Base-by-base conservation (phyloP, 306 rosid species). In the Heteromeles arbutifolia region DNA sequence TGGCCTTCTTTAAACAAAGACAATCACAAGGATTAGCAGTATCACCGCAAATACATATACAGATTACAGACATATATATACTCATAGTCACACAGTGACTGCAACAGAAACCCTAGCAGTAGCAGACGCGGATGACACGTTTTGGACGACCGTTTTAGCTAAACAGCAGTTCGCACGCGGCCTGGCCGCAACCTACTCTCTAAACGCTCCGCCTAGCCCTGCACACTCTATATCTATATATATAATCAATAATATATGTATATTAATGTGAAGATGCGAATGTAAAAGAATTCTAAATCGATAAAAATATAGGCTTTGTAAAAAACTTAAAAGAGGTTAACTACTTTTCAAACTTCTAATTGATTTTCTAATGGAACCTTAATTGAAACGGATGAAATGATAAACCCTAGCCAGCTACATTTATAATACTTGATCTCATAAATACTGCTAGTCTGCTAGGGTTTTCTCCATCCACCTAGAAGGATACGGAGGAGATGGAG, bases 11-110 rank as follows among this genome's bases (percentile, higher is more conserved):
- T 48, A 48, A 56, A n/a, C 28, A n/a, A 8, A 3, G 5, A n/a
- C 62, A 56, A n/a, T 56, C 62, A 56, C 54, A 72, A 59, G 34
- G 65, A 59, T 25, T 59, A 22, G 65, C 65, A 56, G 28, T 18
- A 48, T 8, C 21, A 59, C 34, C 31, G 17, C 65, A 59, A 56
- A n/a, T 54, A 21, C 11, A 54, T 45, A 45, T 19, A 7, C 24
- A 18, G 10, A 53, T 56, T 56, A 8, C 53, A 14, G 15, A 45
- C 17, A 45, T 48, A 48, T 18, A 45, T 1, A 48, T 4, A 14
- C 53, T 48, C 53, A 9, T 2, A 15, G 54, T 48, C 54, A 48
- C 54, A 15, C 54, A 48, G 3, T 5, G 54, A 48, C 54, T 48
- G 21, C 21, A 48, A 48, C 54, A 48, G 54, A 48, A 48, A 48